Base-by-base conservation (phyloP, 306 rosid species). In the Quercus bicolor region DNA sequence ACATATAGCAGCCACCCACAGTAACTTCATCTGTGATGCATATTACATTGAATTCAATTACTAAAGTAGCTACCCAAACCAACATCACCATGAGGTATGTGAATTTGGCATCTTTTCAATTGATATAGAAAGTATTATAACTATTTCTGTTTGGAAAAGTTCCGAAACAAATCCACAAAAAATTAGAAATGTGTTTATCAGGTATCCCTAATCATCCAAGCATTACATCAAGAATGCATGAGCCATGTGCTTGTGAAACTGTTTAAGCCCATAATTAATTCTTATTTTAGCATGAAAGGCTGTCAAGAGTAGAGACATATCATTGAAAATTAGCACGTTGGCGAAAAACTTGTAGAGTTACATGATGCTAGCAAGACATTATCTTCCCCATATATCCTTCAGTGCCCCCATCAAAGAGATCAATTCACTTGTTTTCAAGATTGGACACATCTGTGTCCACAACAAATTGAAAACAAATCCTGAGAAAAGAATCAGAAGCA, bases 401-500 rank as follows among this genome's bases (percentile, higher is more conserved):
- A 52, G 70, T 61, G 19, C 97, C 90, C 40, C 91, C 98, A 80
- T 92, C 97, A 85, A 91, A 91, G 76, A 95, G 98, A 79, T 95
- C 98, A 75, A 23, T 79, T 79, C 79, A 85, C 88, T 92, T 95
- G 84, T 86, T 81, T 68, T 88, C 98, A 83, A 92, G 87, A 86
- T 85, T 85, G 75, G 89, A 68, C 92, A 82, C 86, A 86, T 79
- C 98, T 95, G 91, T 80, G 72, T 53, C 23, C 26, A 70, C 24
- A 75, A 56, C 51, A 77, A 16, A 37, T 56, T 55, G 19, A 23
- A 33, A 13, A 56, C 62, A 21, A 60, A 52, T 74, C 48, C 48
- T 65, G 18, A 65, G 48, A 19, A 65, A 31, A 65, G 13, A 65
- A 65, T 4, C 26, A 13, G 5, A 60, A 12, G 6, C 26, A 23